Conservation (phyloP, 495 filamentous ascomycete genomes). For the Penicillium paradoxum region DNA sequence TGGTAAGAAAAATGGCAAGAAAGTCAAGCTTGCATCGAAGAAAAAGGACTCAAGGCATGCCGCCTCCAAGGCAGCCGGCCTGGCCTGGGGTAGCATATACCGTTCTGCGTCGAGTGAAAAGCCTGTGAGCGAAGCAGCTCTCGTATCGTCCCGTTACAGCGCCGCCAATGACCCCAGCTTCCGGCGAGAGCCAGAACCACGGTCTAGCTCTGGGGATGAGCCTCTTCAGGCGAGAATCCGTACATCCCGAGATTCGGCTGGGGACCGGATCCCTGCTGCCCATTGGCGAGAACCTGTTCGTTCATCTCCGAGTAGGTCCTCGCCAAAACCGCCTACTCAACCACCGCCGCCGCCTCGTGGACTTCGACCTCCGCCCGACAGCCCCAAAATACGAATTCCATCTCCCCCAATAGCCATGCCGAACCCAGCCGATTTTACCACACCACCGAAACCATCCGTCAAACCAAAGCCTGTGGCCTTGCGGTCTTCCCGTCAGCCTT, state of each 20-base stretch:
- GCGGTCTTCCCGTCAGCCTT: constrained; percentile 27
- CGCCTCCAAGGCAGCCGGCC: constrained; percentile 80
- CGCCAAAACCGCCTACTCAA: constrained; percentile 7
- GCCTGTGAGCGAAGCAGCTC: constrained; percentile 31
- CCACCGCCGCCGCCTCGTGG: constrained; percentile 1
- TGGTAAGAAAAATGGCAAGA: constrained; percentile 54
- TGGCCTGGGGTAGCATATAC: constrained; percentile 70
- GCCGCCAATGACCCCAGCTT: constrained; percentile 22
- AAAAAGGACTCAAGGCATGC: constrained; percentile 40
- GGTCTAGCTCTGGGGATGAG: constrained; percentile 29
- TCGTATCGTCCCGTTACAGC: constrained; percentile 30
- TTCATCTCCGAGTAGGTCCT: constrained; percentile 13
- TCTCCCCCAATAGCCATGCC: constrained; percentile 14
- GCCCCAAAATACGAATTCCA: constrained; percentile 6
- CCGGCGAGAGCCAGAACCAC: constrained; percentile 24
- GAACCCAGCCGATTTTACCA: constrained; percentile 19
- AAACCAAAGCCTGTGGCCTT: constrained; percentile 35
- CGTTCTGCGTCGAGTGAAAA: constrained; percentile 30
- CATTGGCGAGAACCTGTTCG: constrained; percentile 33
- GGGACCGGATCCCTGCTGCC: constrained; percentile 22
- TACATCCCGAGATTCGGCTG: constrained; percentile 1
- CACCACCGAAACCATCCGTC: constrained; percentile 31
- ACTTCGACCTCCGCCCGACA: constrained; percentile 10
- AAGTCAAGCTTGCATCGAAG: constrained; percentile 32
- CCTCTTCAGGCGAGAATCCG: constrained; percentile 5